Evolutionary conservation across 1,284 basidiomycete species (phyloP), one percentile per base, ranked within the genome.

Genomic region (Sporisorium sorghi): DNA sequence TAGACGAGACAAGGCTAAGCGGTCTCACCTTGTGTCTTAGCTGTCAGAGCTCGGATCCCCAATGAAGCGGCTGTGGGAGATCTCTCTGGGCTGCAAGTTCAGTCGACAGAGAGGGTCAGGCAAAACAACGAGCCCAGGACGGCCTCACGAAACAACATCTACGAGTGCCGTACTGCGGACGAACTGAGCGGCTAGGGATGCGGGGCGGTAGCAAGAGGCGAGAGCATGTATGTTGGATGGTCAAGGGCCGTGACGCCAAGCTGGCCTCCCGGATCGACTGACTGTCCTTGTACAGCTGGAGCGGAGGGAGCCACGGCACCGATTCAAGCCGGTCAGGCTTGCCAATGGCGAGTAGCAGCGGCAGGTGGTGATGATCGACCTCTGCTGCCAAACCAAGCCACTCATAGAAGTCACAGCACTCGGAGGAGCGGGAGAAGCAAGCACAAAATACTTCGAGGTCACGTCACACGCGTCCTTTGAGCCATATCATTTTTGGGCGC

Each of bases 401-500:
- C 26, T 19, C 1, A 24, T 43, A 14, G 9, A n/a, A n/a, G n/a
- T n/a, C n/a, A 19, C 26, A 33, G n/a, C 15, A 21, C n/a, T n/a
- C n/a, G 30, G 23, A 30, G 24, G 28, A 47, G 10, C 28, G 44
- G 37, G 30, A 7, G 46, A n/a, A 6, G 19, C 32, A 32, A 55
- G 48, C 28, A 32, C 17, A 28, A 54, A 50, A 30, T 2, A 23
- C 7, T 28, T 28, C 17, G 23, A 28, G 21, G 19, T 40, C 26
- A 43, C 42, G 33, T 37, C 47, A 40, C 52, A 23, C 67, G 60
- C 57, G 49, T 64, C 53, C 24, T 59, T 53, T 46, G 67, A 49
- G 67, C 44, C 58, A 70, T 70, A 60, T 70, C 67, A 70, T 60
- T 70, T 70, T 62, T 37, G 44, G 4, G 10, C 15, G 42, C 26